phyloP scores from a whole-genome alignment of 1,139 yeast species.

The Taiozyma sp. region DNA sequence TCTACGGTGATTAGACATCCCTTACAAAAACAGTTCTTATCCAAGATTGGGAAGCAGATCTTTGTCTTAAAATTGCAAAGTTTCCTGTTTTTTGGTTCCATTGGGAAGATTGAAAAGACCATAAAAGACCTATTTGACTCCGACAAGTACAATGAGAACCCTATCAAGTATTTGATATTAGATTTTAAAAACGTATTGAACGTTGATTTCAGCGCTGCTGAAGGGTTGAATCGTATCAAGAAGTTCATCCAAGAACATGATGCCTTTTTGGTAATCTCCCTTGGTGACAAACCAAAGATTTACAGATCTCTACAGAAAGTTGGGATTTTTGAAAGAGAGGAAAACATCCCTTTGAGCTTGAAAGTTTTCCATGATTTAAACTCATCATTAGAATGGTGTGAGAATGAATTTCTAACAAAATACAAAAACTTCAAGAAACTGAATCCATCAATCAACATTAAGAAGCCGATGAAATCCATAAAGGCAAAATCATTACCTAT shows the following conservation, averaged over 20 bases:
- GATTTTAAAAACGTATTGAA: slow-evolving; percentile 81
- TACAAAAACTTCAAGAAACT: slow-evolving; percentile 37
- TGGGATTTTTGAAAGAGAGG: slow-evolving; percentile 28
- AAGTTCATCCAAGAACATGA: slow-evolving; percentile 67
- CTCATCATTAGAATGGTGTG: slow-evolving; percentile 95
- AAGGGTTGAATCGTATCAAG: slow-evolving; percentile 85
- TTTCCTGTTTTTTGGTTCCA: slow-evolving; percentile 88
- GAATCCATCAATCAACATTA: slow-evolving; percentile 3
- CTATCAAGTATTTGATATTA: slow-evolving; percentile 67
- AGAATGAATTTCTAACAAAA: slow-evolving; percentile 75
- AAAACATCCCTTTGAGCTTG: slow-evolving; percentile 35
- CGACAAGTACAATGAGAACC: slow-evolving; percentile 32
- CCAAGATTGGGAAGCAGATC: slow-evolving; percentile 86
- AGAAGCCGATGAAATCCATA: slow-evolving; percentile 14
- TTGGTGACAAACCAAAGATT: slow-evolving; percentile 64
- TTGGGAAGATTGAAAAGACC: slow-evolving; percentile 81
- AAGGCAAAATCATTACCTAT: slow-evolving; percentile 23
- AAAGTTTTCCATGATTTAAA: slow-evolving; percentile 73
- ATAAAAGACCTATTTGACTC: slow-evolving; percentile 66
- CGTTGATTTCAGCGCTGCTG: slow-evolving; percentile 94
- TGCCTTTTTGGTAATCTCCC: slow-evolving; percentile 73
- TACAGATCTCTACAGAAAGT: slow-evolving; percentile 55
- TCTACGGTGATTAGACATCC: slow-evolving; percentile 93
- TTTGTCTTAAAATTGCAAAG: slow-evolving; percentile 86
- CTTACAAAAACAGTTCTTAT: slow-evolving; percentile 79